A percentile compares a stretch with the other conserved stretches of the same genome.
These are phyloP conservation scores for Arabis alpina DNA, from an alignment of 345 rosid genomes.

Conservation along the genomic window DNA sequence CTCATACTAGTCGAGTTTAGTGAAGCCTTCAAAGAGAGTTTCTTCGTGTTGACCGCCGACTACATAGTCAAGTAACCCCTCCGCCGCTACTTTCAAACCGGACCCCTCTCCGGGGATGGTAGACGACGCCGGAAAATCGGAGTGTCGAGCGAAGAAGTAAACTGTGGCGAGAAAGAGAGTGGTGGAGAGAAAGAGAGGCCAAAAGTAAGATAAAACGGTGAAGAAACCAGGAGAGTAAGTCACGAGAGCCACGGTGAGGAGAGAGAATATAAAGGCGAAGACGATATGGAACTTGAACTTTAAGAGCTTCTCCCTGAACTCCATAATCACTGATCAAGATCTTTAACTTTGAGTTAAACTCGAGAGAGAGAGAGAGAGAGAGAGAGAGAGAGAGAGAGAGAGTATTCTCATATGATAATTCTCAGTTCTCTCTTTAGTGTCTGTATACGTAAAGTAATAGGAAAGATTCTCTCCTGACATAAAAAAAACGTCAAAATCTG, in stretches of 20 bases:
- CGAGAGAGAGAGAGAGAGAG: slow-evolving; percentile 24
- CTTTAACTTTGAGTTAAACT: slow-evolving; percentile 15
- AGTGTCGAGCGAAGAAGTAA: slow-evolving; percentile 64
- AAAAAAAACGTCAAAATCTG: slow-evolving; percentile 36
- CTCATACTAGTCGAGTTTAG: slow-evolving; percentile 39
- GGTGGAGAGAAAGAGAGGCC: slow-evolving; percentile 93
- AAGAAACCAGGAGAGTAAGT: slow-evolving; percentile 72
- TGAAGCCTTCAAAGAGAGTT: slow-evolving; percentile 34
- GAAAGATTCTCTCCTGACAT: slow-evolving; percentile 42
- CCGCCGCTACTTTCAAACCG: slow-evolving; percentile 57
- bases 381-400: neutral
- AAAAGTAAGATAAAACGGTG: slow-evolving; percentile 74
- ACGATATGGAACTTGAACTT: slow-evolving; percentile 64
- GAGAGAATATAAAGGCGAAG: slow-evolving; percentile 42
- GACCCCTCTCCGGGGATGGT: slow-evolving; percentile 44
- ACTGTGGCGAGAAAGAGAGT: slow-evolving; percentile 78
- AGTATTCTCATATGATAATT: slow-evolving; percentile 20
- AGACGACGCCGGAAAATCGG: slow-evolving; percentile 42
- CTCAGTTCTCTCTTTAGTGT: slow-evolving; percentile 18
- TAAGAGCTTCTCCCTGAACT: slow-evolving; percentile 61
- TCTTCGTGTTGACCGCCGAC: slow-evolving; percentile 67
- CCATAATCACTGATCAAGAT: slow-evolving; percentile 50
- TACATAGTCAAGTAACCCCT: slow-evolving; percentile 73
- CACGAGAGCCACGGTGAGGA: slow-evolving; percentile 45
- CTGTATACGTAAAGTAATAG: slow-evolving; percentile 29